A percentile compares a stretch with the other conserved stretches of the same genome.
phyloP scores from a whole-genome alignment of 129 eudicot genomes.

The Flaveria brownii region DNA sequence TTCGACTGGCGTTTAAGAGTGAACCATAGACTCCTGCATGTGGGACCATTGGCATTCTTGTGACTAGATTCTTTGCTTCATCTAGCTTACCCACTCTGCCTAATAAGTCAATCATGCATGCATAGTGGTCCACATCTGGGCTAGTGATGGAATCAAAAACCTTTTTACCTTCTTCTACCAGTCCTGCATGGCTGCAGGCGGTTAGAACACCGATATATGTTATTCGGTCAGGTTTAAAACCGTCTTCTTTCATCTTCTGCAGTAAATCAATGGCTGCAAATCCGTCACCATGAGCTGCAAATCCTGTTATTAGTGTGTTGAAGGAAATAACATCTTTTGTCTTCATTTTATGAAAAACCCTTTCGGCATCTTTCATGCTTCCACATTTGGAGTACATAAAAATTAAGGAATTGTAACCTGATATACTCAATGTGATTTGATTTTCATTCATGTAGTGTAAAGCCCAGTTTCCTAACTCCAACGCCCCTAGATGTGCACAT shows the following conservation, averaged over 20 bases:
- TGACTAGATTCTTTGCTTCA: conserved; percentile 59
- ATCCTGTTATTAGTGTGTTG: conserved; percentile 76
- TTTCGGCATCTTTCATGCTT: conserved; percentile 57
- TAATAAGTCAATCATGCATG: conserved; percentile 82
- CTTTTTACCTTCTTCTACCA: conserved; percentile 56
- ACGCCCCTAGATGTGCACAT: conserved; percentile 83
- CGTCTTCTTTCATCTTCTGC: conserved; percentile 57
- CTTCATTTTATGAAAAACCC: conserved; percentile 56
- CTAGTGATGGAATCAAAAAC: conserved; percentile 58
- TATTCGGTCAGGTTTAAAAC: conserved; percentile 68
- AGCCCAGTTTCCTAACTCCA: conserved; percentile 74
- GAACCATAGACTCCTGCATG: conserved; percentile 84
- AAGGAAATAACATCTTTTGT: conserved; percentile 63
- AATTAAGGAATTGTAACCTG: conserved; percentile 71
- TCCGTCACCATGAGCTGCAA: conserved; percentile 74
- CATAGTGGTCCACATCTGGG: conserved; percentile 79
- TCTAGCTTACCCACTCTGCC: conserved; percentile 80
- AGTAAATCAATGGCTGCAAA: conserved; percentile 53
- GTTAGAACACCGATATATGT: conserved; percentile 70
- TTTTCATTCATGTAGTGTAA: conserved; percentile 33
- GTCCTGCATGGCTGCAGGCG: conserved; percentile 86
- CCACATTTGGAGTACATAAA: conserved; percentile 91
- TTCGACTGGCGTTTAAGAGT: conserved; percentile 68
- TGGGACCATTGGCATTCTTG: conserved; percentile 70
- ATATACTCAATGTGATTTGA: conserved; percentile 45